These are phyloP conservation scores for Pythium inflatum DNA, from an alignment of 352 stramenopile species.

Conservation along the genomic window DNA sequence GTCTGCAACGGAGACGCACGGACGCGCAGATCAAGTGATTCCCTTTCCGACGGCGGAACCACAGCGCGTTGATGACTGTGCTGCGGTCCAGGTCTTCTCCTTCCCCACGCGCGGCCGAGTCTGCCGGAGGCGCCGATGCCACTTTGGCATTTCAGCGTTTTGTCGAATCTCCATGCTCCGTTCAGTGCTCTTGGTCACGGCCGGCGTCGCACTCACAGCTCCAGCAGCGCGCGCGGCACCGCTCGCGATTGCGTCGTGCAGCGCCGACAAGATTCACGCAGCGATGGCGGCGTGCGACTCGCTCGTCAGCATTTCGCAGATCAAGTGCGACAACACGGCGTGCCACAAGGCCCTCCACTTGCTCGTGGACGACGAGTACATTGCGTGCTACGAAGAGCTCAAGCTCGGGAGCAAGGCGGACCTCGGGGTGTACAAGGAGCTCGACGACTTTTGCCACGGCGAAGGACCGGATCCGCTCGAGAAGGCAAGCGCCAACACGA, in stretches of 20 bases:
- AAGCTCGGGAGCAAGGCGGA: conserved; percentile 39
- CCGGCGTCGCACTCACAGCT: no score
- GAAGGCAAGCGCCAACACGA: conserved; percentile 10
- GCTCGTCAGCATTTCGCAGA: conserved; percentile 47
- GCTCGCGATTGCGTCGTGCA: conserved; percentile 20
- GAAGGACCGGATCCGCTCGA: conserved; percentile 43
- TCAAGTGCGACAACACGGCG: conserved; percentile 42
- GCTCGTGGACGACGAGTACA: conserved; percentile 40
- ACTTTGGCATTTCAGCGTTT: no score
- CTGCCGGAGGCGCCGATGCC: no score
- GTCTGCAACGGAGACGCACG: no score
- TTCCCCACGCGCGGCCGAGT: no score
- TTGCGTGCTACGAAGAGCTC: conserved; percentile 46
- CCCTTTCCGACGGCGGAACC: no score
- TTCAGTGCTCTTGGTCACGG: no score
- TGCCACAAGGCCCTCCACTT: conserved; percentile 49
- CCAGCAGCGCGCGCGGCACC: background rate
- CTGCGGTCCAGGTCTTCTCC: no score
- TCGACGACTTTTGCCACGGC: conserved; percentile 56
- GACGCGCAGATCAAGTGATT: no score
- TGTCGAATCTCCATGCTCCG: no score
- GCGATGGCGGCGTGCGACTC: conserved; percentile 43
- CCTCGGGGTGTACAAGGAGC: conserved; percentile 44
- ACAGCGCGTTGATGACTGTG: no score
- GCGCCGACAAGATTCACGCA: conserved; percentile 22